Evolutionary conservation across 192 early-diverging fungal genomes (phyloP), one percentile per base, ranked within the genome.

Genomic region (Podila epicladia): DNA sequence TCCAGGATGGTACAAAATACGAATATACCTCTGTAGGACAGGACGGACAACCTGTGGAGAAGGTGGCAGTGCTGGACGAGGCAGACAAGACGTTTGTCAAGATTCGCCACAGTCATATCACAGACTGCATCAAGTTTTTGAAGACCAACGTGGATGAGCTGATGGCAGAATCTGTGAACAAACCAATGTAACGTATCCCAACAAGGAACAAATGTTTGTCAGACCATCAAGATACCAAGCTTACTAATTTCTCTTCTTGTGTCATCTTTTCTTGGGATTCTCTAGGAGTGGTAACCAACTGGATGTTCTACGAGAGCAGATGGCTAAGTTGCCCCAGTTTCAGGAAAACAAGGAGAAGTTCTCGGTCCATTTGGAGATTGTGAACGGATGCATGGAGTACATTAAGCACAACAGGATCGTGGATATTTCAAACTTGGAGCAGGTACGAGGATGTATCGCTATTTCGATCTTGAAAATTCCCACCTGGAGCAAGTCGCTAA

Each of bases 251-350:
- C 28, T 19, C 48, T 13, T 7, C 6, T 33, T 33, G 33, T 33
- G 33, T 7, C 6, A 2, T 11, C 28, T 48, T 58, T 15, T 9
- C 33, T 45, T 45, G 41, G 41, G 15, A 1, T 12, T 12, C 38
- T 67, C 5, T 33, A 59, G 37, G 67, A 74, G 61, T 69, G 91
- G 87, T 62, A 84, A 49, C 72, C 92, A 51, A 87, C 84, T 97
- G 28, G 95, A 96, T 65, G 85, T 90, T 19, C 93, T 97, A 87
- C 95, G 95, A 64, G 94, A 94, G 58, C 93, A 94, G 50, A 84
- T 97, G 70, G 90, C 90, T 5, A 92, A 94, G n/a, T 69, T 97
- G 9, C 95, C 95, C 26, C 93, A 97, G 74, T 97, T 94, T 82
- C 95, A 96, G 74, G 77, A 85, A 55, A 80, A 74, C 73, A 85